phyloP scores from a whole-genome alignment of 805 yeast genomes.

The Brettanomyces custersianus region DNA sequence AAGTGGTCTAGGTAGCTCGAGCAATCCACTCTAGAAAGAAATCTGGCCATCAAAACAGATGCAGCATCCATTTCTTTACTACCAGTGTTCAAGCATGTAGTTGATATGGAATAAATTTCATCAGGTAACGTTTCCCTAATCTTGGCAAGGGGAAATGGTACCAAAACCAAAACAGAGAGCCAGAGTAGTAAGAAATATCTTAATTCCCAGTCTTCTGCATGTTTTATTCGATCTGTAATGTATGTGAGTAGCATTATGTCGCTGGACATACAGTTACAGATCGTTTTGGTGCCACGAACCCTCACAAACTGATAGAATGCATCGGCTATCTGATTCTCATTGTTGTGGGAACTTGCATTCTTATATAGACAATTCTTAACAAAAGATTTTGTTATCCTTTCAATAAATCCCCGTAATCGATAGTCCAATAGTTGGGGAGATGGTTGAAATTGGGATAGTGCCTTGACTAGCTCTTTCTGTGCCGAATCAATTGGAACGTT shows the following conservation, averaged over 20 bases:
- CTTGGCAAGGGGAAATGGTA: constrained; percentile 57
- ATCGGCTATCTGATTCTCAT: constrained; percentile 13
- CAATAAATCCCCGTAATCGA: constrained; percentile 27
- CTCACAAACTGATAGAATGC: constrained; percentile 55
- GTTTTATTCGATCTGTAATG: constrained; percentile 22
- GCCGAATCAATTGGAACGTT: neutral
- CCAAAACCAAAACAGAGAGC: constrained; percentile 60
- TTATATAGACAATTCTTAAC: constrained; percentile 6
- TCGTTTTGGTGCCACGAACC: constrained; percentile 54
- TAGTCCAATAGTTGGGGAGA: constrained; percentile 43
- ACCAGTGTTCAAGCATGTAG: constrained; percentile 28
- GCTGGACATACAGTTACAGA: constrained; percentile 51
- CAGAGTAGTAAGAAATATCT: constrained; percentile 50
- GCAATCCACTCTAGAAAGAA: constrained; percentile 42
- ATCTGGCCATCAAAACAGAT: constrained; percentile 40
- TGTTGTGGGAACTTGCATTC: neutral
- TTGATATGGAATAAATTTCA: constrained; percentile 28
- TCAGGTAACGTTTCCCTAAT: constrained; percentile 27
- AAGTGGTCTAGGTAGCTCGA: constrained; percentile 19
- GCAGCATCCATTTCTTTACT: constrained; percentile 55
- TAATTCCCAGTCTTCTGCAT: constrained; percentile 5
- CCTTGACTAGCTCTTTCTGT: neutral
- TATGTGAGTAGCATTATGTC: constrained; percentile 42
- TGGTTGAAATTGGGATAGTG: constrained; percentile 40
- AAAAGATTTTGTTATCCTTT: constrained; percentile 22